Percentiles rank a stretch among this genome's conserved stretches.
Conservation (phyloP, 2,329 filamentous ascomycete species). For the Fusarium nanum region DNA sequence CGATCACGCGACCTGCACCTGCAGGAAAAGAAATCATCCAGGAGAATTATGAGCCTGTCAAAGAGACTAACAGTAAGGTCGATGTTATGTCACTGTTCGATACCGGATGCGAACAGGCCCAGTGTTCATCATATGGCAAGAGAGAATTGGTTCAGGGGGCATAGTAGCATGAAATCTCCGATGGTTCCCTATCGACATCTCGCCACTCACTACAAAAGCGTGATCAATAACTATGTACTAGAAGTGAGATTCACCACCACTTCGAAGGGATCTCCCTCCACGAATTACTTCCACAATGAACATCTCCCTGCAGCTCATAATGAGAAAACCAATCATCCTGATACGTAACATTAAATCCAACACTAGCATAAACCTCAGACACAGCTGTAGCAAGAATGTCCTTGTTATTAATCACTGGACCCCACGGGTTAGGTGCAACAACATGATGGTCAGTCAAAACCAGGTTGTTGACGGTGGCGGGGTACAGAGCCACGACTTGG, state of each 20-base stretch:
- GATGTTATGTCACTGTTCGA: neutral
- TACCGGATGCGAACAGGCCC: neutral
- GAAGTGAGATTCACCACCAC: neutral
- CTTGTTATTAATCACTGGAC: slow-evolving; percentile 40
- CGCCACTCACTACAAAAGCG: neutral
- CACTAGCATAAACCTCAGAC: slow-evolving; percentile 36
- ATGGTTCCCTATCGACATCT: neutral
- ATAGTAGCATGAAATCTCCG: neutral
- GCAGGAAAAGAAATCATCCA: slow-evolving; percentile 23
- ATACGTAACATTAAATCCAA: slow-evolving; percentile 37
- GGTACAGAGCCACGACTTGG: slow-evolving; percentile 22
- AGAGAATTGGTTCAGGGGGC: neutral
- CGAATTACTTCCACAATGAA: slow-evolving; percentile 42
- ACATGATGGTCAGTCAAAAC: slow-evolving; percentile 28
- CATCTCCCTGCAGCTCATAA: slow-evolving; percentile 40
- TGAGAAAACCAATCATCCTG: slow-evolving; percentile 48
- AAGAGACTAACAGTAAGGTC: neutral
- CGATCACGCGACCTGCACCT: slow-evolving; percentile 13
- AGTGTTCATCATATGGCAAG: neutral
- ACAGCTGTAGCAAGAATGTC: slow-evolving; percentile 45
- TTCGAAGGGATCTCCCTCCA: slow-evolving; percentile 13
- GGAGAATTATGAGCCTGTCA: neutral
- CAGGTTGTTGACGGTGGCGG: slow-evolving; percentile 38
- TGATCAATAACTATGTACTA: neutral
- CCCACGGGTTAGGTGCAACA: slow-evolving; percentile 45